These are phyloP conservation scores for Erodium texanum DNA, from an alignment of 441 rosid genomes.

Conservation along the genomic window DNA sequence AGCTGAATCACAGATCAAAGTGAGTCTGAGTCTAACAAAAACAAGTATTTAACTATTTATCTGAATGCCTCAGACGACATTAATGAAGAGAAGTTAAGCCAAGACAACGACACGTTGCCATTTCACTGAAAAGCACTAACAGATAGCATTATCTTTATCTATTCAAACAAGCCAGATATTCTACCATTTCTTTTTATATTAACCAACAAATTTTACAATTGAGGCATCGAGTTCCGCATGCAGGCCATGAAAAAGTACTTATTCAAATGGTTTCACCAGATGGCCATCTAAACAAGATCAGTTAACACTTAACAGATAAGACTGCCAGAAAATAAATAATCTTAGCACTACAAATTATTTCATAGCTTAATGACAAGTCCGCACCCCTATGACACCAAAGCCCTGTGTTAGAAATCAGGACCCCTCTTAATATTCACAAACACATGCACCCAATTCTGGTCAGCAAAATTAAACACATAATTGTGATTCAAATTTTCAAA, in stretches of 20 bases:
- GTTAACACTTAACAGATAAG: neutral
- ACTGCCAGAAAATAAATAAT: neutral
- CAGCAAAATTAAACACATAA: neutral
- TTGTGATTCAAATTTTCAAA: neutral
- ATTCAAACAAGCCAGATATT: too few species aligned
- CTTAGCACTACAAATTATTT: neutral
- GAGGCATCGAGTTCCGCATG: neutral
- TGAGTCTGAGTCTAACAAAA: neutral
- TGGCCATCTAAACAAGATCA: neutral
- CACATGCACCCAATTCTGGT: neutral
- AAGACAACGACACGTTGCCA: neutral
- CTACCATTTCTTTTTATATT: neutral
- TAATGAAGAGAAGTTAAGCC: neutral
- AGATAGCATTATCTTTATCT: neutral
- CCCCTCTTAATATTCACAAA: constrained; percentile 1
- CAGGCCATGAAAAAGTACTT: neutral
- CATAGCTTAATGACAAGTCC: neutral
- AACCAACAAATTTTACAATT: neutral
- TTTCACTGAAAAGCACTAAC: neutral
- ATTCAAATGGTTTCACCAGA: neutral
- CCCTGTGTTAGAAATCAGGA: neutral
- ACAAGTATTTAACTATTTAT: neutral
- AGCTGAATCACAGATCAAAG: neutral
- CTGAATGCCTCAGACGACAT: neutral
- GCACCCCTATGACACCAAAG: neutral